A percentile compares a stretch with the other conserved stretches of the same genome.
These are phyloP conservation scores for Debaryomyces nepalensis DNA, from an alignment of 1,139 yeast genomes.

Conservation along the genomic window DNA sequence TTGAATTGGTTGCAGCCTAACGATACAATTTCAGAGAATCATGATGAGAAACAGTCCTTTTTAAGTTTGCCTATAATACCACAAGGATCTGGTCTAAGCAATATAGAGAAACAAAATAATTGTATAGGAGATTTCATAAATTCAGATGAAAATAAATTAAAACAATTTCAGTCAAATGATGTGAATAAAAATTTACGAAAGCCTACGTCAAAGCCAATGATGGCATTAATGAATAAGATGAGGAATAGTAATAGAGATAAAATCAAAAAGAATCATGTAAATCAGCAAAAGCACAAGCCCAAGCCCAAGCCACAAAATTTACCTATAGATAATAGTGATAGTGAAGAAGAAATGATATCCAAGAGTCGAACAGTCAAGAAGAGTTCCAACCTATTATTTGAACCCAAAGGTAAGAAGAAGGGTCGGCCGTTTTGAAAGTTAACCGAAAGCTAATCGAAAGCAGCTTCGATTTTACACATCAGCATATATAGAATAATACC, in stretches of 20 bases:
- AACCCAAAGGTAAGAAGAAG: constrained; percentile 20
- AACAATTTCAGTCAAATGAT: constrained; percentile 3
- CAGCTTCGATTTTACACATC: no score
- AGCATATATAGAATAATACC: background rate
- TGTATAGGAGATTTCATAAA: constrained; percentile 41
- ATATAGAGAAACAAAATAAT: constrained; percentile 10
- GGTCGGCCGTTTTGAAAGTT: constrained; percentile 30
- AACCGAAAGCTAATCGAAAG: no score
- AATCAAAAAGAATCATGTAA: constrained; percentile 10
- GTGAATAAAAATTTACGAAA: constrained; percentile 13
- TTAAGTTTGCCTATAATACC: constrained; percentile 50
- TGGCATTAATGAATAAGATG: constrained; percentile 51
- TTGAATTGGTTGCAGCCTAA: constrained; percentile 45
- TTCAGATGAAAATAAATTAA: constrained; percentile 17
- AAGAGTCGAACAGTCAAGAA: constrained; percentile 24
- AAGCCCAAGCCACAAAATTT: constrained; percentile 2
- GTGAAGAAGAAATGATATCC: constrained; percentile 20
- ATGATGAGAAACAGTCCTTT: constrained; percentile 23
- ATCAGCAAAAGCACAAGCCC: background rate
- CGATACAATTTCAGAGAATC: background rate
- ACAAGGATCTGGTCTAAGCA: constrained; percentile 38
- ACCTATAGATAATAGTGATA: constrained; percentile 16
- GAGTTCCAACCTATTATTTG: constrained; percentile 19
- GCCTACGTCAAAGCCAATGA: constrained; percentile 38
- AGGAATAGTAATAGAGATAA: constrained; percentile 36